Evolutionary conservation across 345 rosid species (phyloP).

Genomic region (Barbarea vulgaris): DNA sequence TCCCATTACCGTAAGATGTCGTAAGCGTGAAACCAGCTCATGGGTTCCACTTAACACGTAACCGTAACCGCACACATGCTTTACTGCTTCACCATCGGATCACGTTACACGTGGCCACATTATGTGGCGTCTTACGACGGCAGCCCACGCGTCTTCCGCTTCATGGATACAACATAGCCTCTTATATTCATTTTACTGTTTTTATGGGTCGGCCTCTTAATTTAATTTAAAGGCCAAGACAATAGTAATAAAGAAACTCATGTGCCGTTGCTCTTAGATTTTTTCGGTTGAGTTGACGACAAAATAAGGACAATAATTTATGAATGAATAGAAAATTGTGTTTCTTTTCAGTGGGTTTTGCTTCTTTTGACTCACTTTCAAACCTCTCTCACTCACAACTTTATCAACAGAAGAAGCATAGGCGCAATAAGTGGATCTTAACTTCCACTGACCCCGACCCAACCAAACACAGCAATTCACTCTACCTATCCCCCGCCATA

Average conservation of each 20-base stretch:
- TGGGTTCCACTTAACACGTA: constrained; percentile 31
- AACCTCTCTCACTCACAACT: background rate
- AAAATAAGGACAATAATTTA: constrained; percentile 12
- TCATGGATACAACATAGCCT: constrained; percentile 17
- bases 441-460: constrained; percentile 19
- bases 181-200: background rate
- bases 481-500: constrained; percentile 25
- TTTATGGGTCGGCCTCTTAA: constrained; percentile 8
- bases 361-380: background rate
- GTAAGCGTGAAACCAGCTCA: constrained; percentile 21
- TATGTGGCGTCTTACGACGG: background rate
- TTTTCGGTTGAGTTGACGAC: constrained; percentile 35
- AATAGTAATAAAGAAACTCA: constrained; percentile 29
- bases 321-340: constrained; percentile 1
- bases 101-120: constrained; percentile 20
- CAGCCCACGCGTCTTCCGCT: constrained; percentile 33
- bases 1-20: constrained; percentile 13
- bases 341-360: background rate
- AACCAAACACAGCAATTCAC: constrained; percentile 6
- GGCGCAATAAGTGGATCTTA: constrained; percentile 40
- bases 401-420: constrained; percentile 13
- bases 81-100: constrained; percentile 32
- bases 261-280: constrained; percentile 34
- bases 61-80: constrained; percentile 31
- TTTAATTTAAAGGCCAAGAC: constrained; percentile 2